Percentiles rank a stretch among this genome's conserved stretches.
phyloP scores from a whole-genome alignment of 2,329 filamentous ascomycete genomes.

The Stromatinia cepivora region DNA sequence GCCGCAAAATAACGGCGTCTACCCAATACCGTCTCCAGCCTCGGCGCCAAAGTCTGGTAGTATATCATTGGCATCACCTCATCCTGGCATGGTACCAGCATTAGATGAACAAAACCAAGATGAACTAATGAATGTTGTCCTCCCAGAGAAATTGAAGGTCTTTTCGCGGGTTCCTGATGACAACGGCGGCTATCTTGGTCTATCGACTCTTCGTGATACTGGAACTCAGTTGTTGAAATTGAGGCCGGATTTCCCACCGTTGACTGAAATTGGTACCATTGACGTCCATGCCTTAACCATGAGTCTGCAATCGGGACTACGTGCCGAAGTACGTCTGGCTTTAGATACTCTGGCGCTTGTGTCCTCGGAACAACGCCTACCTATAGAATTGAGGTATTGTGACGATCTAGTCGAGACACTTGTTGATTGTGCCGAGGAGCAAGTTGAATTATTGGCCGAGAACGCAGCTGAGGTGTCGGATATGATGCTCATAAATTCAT shows the following conservation, averaged over 20 bases:
- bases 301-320: conserved; percentile 86
- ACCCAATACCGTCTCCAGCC: conserved; percentile 50
- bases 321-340: conserved; percentile 84
- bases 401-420: conserved; percentile 88
- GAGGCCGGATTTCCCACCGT: conserved; percentile 72
- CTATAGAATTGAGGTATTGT: conserved; percentile 69
- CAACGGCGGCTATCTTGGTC: conserved; percentile 64
- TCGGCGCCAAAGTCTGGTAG: conserved; percentile 37
- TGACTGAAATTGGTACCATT: conserved; percentile 80
- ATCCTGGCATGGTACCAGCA: conserved; percentile 27
- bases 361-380: conserved; percentile 62
- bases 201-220: not conserved
- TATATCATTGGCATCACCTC: conserved; percentile 36
- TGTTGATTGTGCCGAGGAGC: conserved; percentile 87
- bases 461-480: conserved; percentile 84
- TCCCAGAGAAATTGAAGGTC: conserved; percentile 45
- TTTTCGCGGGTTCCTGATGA: conserved; percentile 51
- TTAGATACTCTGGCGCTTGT: conserved; percentile 74
- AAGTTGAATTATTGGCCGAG: conserved; percentile 80
- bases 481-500: conserved; percentile 76
- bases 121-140: conserved; percentile 22
- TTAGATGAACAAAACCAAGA: conserved; percentile 26
- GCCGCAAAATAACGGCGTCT: conserved; percentile 43
- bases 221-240: conserved; percentile 59
- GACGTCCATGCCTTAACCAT: conserved; percentile 88